Evolutionary conservation across 176 grass and related monocot species (phyloP).

Genomic region (Phragmites australis): DNA sequence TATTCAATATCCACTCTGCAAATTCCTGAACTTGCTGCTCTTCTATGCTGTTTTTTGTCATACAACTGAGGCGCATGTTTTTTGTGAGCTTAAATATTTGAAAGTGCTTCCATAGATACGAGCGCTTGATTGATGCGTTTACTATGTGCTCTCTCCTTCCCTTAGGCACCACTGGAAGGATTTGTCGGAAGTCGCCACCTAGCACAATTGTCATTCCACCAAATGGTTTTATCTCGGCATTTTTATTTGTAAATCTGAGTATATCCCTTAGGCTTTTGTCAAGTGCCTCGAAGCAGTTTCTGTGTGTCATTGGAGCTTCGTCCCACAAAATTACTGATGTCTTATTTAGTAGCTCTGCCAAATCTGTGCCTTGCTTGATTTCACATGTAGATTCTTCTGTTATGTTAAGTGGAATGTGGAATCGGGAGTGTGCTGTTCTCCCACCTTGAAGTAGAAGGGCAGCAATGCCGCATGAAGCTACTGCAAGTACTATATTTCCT

Average conservation of each 20-base stretch:
- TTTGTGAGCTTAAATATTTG: slow-evolving; percentile 4
- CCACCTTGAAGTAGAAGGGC: slow-evolving; percentile 9
- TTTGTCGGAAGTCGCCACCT: slow-evolving; percentile 36
- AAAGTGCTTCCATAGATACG: slow-evolving; percentile 22
- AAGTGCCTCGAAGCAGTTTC: slow-evolving; percentile 1
- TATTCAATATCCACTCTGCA: slow-evolving; percentile 10
- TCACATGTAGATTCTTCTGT: slow-evolving; percentile 27
- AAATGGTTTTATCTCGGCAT: background rate
- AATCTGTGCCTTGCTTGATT: background rate
- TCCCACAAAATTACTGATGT: slow-evolving; percentile 32
- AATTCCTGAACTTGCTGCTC: background rate
- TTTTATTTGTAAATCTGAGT: background rate
- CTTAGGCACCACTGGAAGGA: slow-evolving; percentile 8
- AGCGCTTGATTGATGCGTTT: slow-evolving; percentile 4
- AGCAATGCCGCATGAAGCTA: slow-evolving; percentile 7
- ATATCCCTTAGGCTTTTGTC: slow-evolving; percentile 21
- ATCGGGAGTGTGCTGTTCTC: slow-evolving; percentile 19
- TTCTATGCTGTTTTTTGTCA: background rate
- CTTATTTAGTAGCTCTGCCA: slow-evolving; percentile 3
- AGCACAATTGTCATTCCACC: background rate
- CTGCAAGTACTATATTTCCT: slow-evolving; percentile 19
- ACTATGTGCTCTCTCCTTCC: background rate
- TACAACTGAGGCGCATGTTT: slow-evolving; percentile 20
- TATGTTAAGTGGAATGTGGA: slow-evolving; percentile 21
- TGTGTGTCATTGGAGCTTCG: slow-evolving; percentile 15